phyloP scores from a whole-genome alignment of 306 rosid species.

The Dalbergia cultrata region DNA sequence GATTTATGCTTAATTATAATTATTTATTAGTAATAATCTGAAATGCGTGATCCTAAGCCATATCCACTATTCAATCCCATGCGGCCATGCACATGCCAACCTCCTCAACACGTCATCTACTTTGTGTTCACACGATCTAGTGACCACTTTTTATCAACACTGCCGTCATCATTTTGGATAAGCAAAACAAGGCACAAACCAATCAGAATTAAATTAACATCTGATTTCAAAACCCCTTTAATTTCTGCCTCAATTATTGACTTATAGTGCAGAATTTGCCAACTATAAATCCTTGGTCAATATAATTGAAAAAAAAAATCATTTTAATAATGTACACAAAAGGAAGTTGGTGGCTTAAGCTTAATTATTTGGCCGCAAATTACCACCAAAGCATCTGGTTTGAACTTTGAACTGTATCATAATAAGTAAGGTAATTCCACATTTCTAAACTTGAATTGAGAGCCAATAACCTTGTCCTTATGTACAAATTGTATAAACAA shows the following conservation, averaged over 20 bases:
- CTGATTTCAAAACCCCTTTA: slow-evolving; percentile 24
- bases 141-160: slow-evolving; percentile 26
- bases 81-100: slow-evolving; percentile 38
- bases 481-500: slow-evolving; percentile 31
- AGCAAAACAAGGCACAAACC: slow-evolving; percentile 44
- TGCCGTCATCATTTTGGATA: slow-evolving; percentile 59
- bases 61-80: slow-evolving; percentile 33
- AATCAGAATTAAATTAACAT: slow-evolving; percentile 25
- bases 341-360: slow-evolving; percentile 10
- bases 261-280: slow-evolving; percentile 30
- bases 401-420: slow-evolving; percentile 25
- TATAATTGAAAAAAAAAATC: slow-evolving; percentile 12
- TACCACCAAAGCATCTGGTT: slow-evolving; percentile 32
- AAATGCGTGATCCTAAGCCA: slow-evolving; percentile 39
- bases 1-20: not conserved
- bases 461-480: not conserved
- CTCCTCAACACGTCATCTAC: slow-evolving; percentile 46
- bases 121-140: slow-evolving; percentile 41
- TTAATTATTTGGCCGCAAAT: slow-evolving; percentile 1
- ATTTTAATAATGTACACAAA: not conserved
- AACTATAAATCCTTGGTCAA: slow-evolving; percentile 41
- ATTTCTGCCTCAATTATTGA: slow-evolving; percentile 51
- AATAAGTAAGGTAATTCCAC: slow-evolving; percentile 24
- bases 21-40: not conserved
- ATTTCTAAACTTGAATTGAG: slow-evolving; percentile 19